These are phyloP conservation scores for Paecilomyces dactylethromorphus DNA, from an alignment of 2,329 filamentous ascomycete species.

Conservation along the genomic window DNA sequence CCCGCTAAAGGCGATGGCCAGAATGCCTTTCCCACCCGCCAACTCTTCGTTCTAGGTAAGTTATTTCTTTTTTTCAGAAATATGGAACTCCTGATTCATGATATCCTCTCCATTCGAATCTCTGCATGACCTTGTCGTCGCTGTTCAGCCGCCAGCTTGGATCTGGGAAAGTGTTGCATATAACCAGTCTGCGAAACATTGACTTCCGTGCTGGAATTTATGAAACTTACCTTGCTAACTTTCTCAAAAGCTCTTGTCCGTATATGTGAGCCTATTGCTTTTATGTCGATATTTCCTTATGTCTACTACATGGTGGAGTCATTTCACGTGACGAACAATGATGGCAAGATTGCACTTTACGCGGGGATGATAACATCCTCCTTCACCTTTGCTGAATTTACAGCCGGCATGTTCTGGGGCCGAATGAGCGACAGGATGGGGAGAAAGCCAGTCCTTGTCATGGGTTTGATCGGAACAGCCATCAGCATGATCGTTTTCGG, in stretches of 20 bases:
- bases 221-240: slow-evolving; percentile 7
- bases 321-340: slow-evolving; percentile 74
- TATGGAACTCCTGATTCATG: not conserved
- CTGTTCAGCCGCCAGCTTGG: not conserved
- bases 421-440: slow-evolving; percentile 85
- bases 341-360: slow-evolving; percentile 79
- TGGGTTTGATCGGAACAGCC: slow-evolving; percentile 83
- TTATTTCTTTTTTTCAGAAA: slow-evolving; percentile 1
- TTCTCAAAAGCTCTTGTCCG: slow-evolving; percentile 67
- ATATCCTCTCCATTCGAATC: not conserved
- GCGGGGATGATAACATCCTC: slow-evolving; percentile 94
- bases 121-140: not conserved
- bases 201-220: not conserved
- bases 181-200: not conserved
- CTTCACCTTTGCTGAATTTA: slow-evolving; percentile 93
- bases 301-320: slow-evolving; percentile 96
- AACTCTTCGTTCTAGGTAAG: slow-evolving; percentile 52
- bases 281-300: slow-evolving; percentile 99
- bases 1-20: slow-evolving; percentile 23
- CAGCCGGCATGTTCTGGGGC: slow-evolving; percentile 88
- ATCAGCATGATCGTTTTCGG: slow-evolving; percentile 91
- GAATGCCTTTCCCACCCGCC: slow-evolving; percentile 50
- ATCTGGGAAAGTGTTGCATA: not conserved
- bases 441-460: slow-evolving; percentile 84
- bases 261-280: slow-evolving; percentile 97